Base-by-base conservation (phyloP, 495 filamentous ascomycete species). In the Podospora comata region DNA sequence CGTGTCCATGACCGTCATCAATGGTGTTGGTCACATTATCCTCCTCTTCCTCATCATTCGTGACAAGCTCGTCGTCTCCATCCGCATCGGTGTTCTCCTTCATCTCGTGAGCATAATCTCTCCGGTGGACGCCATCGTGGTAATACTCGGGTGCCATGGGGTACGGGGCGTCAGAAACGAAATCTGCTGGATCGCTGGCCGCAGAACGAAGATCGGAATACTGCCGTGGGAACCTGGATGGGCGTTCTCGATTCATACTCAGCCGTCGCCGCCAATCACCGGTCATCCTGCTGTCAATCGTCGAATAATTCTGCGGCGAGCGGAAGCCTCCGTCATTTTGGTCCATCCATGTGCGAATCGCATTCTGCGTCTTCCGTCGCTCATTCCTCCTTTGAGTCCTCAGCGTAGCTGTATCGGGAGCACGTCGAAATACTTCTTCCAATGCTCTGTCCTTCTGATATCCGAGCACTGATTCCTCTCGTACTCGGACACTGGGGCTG, bases 281-380 rank as follows among this genome's bases (percentile, higher is more conserved):
- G 13, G 64, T 70, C 4, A 76, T 69, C n/a, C 79, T 72, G 65
- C 77, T 81, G 34, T 85, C 79, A 60, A 83, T 80, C 15, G 82
- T 82, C 32, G 81, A 78, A 70, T 81, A 85, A 60, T 80, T 79
- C 18, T 74, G 72, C 32, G 91, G 88, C 23, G 87, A 86, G 72
- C 85, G 83, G 34, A 84, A 86, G 15, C 85, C 85, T 3, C 85
- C 90, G 30, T 91, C 86, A 63, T 86, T 81, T 64, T 85, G 85
- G 65, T 93, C 90, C 90, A 97, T 96, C 93, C 93, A 96, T 60
- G 89, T 86, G 18, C 88, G 86, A 68, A 97, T 92, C 13, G 91
- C 89, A 66, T 88, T 91, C 66, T 88, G 87, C 7, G 85, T 91
- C 72, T 91, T 88, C 30, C 86, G 84, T 60, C 86, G 82, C 57